Evolutionary conservation across 2,329 filamentous ascomycete genomes (phyloP).

Genomic region (Xylaria sp.): DNA sequence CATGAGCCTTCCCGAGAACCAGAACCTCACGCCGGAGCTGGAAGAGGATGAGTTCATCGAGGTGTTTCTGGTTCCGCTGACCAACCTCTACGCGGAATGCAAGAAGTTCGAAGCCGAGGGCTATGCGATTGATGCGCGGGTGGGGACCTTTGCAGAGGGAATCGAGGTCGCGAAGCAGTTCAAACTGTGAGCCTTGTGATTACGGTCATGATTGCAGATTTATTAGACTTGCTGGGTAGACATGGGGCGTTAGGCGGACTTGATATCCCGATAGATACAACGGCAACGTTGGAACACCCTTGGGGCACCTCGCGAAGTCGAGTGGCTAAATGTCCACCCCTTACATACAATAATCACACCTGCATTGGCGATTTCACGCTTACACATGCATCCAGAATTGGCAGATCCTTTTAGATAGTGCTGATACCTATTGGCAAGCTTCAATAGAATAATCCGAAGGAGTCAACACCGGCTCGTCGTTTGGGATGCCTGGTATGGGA

Average conservation of each 20-base stretch:
- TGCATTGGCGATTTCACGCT: not conserved
- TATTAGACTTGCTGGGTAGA: not conserved
- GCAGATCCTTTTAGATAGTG: not conserved
- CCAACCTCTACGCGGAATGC: conserved; percentile 66
- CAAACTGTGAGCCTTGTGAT: conserved; percentile 39
- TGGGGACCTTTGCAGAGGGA: conserved; percentile 77
- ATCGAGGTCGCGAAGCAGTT: conserved; percentile 70
- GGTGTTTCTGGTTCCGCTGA: conserved; percentile 70
- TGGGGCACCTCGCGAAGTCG: not conserved
- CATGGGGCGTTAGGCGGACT: not conserved
- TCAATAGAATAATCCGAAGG: not conserved
- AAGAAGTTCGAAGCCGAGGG: conserved; percentile 69
- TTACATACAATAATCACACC: not conserved
- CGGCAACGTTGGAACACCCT: not conserved
- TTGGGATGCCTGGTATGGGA: not conserved
- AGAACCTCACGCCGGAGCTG: conserved; percentile 67
- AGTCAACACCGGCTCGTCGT: not conserved
- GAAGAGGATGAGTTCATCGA: conserved; percentile 86
- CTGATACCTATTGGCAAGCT: not conserved
- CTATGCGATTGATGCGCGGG: conserved; percentile 77
- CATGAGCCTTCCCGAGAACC: conserved; percentile 68
- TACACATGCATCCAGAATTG: not conserved
- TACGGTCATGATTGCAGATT: not conserved
- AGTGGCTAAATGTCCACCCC: not conserved
- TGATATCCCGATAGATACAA: not conserved